phyloP scores from a whole-genome alignment of 163 green algal species.

The Chlorella variabilis region DNA sequence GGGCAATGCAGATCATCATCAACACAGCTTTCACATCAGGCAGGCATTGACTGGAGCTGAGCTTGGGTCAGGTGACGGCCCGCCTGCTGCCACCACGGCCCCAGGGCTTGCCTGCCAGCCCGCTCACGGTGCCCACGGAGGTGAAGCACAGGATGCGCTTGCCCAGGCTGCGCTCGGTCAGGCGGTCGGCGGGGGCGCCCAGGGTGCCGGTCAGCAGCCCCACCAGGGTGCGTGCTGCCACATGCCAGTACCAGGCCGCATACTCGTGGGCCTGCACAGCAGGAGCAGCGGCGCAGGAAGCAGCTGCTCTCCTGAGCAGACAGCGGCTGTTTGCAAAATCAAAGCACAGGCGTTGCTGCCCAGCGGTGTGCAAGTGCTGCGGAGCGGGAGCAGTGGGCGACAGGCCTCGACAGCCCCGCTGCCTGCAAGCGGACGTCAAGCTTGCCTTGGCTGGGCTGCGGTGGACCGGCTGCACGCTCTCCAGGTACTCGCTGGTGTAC shows the following conservation, averaged over 20 bases:
- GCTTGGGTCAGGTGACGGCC: no score
- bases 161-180: conserved; percentile 13
- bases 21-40: not conserved
- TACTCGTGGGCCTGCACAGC: conserved; percentile 1
- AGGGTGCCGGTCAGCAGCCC: conserved; percentile 9
- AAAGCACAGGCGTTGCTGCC: no score
- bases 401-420: not conserved
- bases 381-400: not conserved
- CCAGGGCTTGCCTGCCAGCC: not conserved
- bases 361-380: no score
- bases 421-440: not conserved
- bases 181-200: not conserved
- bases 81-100: not conserved
- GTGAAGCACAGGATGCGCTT: conserved; percentile 35
- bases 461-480: conserved; percentile 10
- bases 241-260: conserved; percentile 27
- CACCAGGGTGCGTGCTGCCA: not conserved
- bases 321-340: no score
- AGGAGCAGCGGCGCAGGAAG: not conserved
- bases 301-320: no score
- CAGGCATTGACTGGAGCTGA: no score
- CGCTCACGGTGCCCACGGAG: not conserved
- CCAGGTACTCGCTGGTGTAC: conserved; percentile 24
- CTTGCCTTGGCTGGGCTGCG: conserved; percentile 21
- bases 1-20: no score